Conservation (phyloP, 2,329 filamentous ascomycete species). For the Neopestalotiopsis sp. region DNA sequence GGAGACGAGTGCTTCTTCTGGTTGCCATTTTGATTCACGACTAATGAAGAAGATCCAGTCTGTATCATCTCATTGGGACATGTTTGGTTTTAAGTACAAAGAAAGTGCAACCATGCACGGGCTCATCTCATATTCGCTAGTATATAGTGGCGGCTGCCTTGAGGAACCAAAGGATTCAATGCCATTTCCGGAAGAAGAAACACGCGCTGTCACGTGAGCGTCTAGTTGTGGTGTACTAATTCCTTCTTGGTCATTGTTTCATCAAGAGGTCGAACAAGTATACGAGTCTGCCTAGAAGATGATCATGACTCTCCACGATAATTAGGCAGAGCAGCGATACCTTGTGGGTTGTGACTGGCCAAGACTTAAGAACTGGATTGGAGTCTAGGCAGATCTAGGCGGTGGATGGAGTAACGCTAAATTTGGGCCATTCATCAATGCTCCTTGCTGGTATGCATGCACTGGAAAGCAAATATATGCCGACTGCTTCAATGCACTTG, state of each 20-base stretch:
- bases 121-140: neutral
- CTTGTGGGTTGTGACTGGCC: no score
- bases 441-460: no score
- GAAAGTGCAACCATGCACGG: neutral
- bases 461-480: no score
- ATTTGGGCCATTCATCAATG: no score
- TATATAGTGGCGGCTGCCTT: neutral
- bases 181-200: neutral
- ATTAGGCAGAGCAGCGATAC: neutral
- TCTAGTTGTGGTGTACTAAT: neutral
- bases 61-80: neutral
- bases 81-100: neutral
- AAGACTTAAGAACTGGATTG: no score
- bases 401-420: no score
- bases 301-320: neutral
- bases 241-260: neutral
- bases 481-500: no score
- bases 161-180: neutral
- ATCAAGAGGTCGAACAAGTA: neutral
- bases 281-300: neutral
- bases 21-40: neutral
- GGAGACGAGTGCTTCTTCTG: conserved; percentile 4
- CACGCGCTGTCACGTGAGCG: neutral
- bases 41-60: neutral
- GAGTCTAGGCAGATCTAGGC: no score